These are phyloP conservation scores for Rutstroemia sp. DNA, from an alignment of 2,329 filamentous ascomycete genomes.

Conservation along the genomic window DNA sequence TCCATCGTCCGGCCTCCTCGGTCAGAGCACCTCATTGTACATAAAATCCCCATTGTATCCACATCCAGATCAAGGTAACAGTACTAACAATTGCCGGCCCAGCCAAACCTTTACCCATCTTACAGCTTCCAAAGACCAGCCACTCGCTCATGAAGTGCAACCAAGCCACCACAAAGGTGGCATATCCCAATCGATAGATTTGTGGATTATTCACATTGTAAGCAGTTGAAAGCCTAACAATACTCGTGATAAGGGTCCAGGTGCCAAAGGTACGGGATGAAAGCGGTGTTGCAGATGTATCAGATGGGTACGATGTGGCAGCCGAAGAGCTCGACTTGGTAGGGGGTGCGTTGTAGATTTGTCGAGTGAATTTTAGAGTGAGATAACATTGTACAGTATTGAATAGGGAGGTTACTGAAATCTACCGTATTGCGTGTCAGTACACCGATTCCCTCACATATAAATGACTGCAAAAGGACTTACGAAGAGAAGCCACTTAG, in stretches of 20 bases:
- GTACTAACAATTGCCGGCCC: conserved; percentile 48
- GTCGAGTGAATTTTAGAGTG: conserved; percentile 74
- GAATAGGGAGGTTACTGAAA: conserved; percentile 72
- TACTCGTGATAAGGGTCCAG: conserved; percentile 56
- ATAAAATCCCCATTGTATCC: conserved; percentile 62
- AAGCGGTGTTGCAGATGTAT: conserved; percentile 72
- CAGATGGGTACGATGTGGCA: conserved; percentile 54
- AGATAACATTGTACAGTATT: conserved; percentile 81
- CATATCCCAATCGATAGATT: conserved; percentile 56
- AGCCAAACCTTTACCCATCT: conserved; percentile 48
- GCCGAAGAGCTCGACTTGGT: conserved; percentile 50
- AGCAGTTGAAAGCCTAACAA: conserved; percentile 58
- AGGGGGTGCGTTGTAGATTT: conserved; percentile 65
- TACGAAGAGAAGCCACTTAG: conserved; percentile 61
- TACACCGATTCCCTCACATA: not conserved
- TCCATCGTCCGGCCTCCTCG: not conserved
- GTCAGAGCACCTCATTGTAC: conserved; percentile 32
- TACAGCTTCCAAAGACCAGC: conserved; percentile 69
- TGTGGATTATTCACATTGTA: conserved; percentile 54
- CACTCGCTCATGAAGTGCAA: conserved; percentile 59
- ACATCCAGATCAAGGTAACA: conserved; percentile 51
- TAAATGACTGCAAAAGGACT: conserved; percentile 14
- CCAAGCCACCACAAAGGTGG: conserved; percentile 58
- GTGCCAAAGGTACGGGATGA: conserved; percentile 66
- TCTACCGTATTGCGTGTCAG: conserved; percentile 39